phyloP scores from a whole-genome alignment of 345 rosid species.

The Schrenkiella parvula region DNA sequence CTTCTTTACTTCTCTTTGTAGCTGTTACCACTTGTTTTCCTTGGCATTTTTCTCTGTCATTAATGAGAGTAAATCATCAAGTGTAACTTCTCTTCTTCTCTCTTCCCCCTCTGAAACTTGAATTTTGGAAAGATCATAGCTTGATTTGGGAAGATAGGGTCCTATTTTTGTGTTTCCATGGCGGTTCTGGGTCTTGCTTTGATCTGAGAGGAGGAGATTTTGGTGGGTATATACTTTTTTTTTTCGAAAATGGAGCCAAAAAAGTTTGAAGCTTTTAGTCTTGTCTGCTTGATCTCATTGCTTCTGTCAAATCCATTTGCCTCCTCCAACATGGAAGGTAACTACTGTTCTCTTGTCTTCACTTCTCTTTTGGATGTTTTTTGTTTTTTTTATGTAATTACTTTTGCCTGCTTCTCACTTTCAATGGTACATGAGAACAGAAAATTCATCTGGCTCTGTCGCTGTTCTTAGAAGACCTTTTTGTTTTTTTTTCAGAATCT shows the following conservation, averaged over 20 bases:
- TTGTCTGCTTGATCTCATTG: conserved; percentile 50
- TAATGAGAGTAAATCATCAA: conserved; percentile 34
- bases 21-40: conserved; percentile 26
- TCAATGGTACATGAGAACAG: conserved; percentile 7
- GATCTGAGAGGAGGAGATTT: conserved; percentile 62
- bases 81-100: conserved; percentile 10
- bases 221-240: background rate
- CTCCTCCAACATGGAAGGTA: conserved; percentile 84
- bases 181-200: conserved; percentile 54
- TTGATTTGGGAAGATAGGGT: conserved; percentile 34
- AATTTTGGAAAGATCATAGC: conserved; percentile 29
- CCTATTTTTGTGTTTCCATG: conserved; percentile 31
- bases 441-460: conserved; percentile 9
- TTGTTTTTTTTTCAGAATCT: background rate
- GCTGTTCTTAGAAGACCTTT: conserved; percentile 10
- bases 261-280: conserved; percentile 38
- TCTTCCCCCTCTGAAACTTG: conserved; percentile 10
- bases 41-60: conserved; percentile 24
- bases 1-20: conserved; percentile 14
- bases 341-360: conserved; percentile 20
- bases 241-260: conserved; percentile 38
- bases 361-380: background rate
- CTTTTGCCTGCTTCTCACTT: conserved; percentile 5
- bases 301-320: conserved; percentile 42
- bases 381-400: background rate